Evolutionary conservation across 306 rosid species (phyloP).

Genomic region (Aeschynomene evenia): DNA sequence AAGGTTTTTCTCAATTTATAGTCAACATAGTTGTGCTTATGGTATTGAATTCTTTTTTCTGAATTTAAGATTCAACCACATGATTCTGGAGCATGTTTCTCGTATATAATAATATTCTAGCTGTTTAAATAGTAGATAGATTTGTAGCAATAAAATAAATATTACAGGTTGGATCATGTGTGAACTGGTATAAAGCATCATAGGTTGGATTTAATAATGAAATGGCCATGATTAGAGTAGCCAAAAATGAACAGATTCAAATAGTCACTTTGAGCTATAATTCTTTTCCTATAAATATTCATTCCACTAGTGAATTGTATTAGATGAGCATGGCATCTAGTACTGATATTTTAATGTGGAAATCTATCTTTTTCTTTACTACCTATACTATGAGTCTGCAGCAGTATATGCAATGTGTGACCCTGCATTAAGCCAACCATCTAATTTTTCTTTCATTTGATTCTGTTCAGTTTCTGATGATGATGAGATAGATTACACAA

Average conservation of each 20-base stretch:
- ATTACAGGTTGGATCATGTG: not conserved
- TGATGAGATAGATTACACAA: conserved; percentile 78
- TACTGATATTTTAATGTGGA: too few relatives aligned
- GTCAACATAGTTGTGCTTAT: not conserved
- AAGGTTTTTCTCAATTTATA: not conserved
- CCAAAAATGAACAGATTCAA: not conserved
- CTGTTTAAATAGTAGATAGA: not conserved
- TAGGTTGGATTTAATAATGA: not conserved
- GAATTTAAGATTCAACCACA: not conserved
- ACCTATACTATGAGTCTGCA: not conserved
- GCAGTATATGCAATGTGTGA: not conserved
- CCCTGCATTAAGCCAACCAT: not conserved
- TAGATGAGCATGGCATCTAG: not conserved
- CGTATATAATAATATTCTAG: not conserved
- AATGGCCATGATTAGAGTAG: not conserved
- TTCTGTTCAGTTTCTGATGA: conserved; percentile 71
- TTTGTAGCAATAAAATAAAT: not conserved
- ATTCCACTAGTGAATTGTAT: not conserved
- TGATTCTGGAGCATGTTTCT: not conserved
- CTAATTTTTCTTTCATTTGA: conserved; percentile 15
- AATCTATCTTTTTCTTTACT: not conserved
- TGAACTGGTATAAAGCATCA: not conserved
- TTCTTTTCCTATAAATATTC: not conserved
- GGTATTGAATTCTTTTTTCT: not conserved
- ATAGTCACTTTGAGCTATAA: not conserved